A percentile compares a stretch with the other conserved stretches of the same genome.
Conservation (phyloP, 352 stramenopile species). For the Phytophthora pseudosyringae region DNA sequence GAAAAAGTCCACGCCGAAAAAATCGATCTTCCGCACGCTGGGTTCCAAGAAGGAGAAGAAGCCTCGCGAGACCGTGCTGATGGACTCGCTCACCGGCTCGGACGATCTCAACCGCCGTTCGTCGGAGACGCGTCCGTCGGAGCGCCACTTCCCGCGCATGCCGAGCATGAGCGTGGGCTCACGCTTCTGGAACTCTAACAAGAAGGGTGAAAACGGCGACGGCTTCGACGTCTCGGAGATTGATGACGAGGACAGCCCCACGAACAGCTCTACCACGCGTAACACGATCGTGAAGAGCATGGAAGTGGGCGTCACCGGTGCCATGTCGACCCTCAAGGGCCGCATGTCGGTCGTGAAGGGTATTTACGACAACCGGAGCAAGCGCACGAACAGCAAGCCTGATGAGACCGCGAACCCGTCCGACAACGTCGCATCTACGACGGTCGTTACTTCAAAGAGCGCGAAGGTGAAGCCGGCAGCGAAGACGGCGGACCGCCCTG, state of each 20-base stretch:
- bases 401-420: slow-evolving; percentile 41
- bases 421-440: slow-evolving; percentile 34
- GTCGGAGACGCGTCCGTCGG: slow-evolving; percentile 61
- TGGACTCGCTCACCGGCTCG: slow-evolving; percentile 81
- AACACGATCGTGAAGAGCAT: slow-evolving; percentile 85
- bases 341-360: slow-evolving; percentile 81
- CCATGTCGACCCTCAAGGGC: slow-evolving; percentile 85
- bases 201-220: slow-evolving; percentile 61
- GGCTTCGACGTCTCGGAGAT: slow-evolving; percentile 55
- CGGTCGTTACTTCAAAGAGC: slow-evolving; percentile 35
- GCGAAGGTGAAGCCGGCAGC: slow-evolving; percentile 47
- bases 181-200: slow-evolving; percentile 69
- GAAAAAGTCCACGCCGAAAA: slow-evolving; percentile 69
- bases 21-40: slow-evolving; percentile 85
- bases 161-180: slow-evolving; percentile 72
- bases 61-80: slow-evolving; percentile 54
- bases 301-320: slow-evolving; percentile 69
- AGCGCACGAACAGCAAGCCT: slow-evolving; percentile 69
- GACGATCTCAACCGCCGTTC: slow-evolving; percentile 71
- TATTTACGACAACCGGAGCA: slow-evolving; percentile 72
- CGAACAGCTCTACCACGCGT: slow-evolving; percentile 57
- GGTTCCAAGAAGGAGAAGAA: slow-evolving; percentile 86
- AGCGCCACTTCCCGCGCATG: slow-evolving; percentile 71
- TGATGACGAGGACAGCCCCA: slow-evolving; percentile 51
- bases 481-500: slow-evolving; percentile 49